Conservation (phyloP, 257 asterid species). For the Jacaranda mimosifolia region DNA sequence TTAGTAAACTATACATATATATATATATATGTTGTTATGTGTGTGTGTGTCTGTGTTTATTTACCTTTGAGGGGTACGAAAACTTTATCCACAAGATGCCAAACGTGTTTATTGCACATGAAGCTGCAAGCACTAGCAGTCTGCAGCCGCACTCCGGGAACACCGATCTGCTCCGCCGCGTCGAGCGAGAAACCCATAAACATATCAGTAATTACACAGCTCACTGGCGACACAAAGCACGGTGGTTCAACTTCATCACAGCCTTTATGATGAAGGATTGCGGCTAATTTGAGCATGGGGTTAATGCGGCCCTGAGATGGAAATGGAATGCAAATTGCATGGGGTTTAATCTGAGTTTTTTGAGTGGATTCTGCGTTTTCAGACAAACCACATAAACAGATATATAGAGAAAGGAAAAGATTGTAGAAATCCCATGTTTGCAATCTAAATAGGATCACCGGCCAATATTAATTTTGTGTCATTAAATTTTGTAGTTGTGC, state of each 20-base stretch:
- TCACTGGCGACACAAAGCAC: slow-evolving; percentile 39
- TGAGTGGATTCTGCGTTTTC: background rate
- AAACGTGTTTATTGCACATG: slow-evolving; percentile 39
- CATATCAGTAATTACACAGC: slow-evolving; percentile 44
- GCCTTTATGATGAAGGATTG: slow-evolving; percentile 44
- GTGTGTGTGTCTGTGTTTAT: too few species aligned
- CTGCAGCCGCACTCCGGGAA: slow-evolving; percentile 45
- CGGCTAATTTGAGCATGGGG: slow-evolving; percentile 51
- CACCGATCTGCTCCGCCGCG: slow-evolving; percentile 51
- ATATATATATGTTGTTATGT: too few species aligned
- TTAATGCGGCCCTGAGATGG: slow-evolving; percentile 55
- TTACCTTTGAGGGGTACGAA: slow-evolving; percentile 51
- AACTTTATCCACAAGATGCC: slow-evolving; percentile 40
- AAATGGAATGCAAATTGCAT: slow-evolving; percentile 49
- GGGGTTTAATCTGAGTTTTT: slow-evolving; percentile 32
- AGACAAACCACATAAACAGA: too few species aligned
- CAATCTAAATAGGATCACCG: too few species aligned
- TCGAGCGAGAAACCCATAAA: slow-evolving; percentile 42
- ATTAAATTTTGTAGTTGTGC: too few species aligned
- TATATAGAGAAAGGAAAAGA: too few species aligned
- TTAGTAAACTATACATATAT: too few species aligned
- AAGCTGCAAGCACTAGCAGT: slow-evolving; percentile 43
- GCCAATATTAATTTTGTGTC: too few species aligned
- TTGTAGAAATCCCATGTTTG: too few species aligned
- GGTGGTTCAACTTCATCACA: slow-evolving; percentile 40